Evolutionary conservation across 371 early-diverging fungal species (phyloP).

Genomic region (Entomophthora muscae): DNA sequence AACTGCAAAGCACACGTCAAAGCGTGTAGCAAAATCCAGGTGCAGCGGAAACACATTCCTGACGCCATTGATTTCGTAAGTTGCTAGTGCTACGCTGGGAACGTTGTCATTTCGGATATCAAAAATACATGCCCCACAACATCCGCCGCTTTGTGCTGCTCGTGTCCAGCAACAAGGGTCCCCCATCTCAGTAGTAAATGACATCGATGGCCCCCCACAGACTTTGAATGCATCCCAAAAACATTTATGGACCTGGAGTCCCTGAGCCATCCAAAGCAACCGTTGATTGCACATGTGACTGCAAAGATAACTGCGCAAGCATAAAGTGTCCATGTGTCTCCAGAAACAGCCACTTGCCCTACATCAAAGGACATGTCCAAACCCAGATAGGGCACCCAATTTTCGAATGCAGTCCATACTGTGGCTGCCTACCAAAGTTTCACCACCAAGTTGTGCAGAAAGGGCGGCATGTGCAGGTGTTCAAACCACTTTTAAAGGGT

Average conservation of each 20-base stretch:
- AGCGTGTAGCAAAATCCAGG: too few species aligned
- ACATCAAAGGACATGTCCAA: slow-evolving; percentile 15
- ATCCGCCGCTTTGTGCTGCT: background rate
- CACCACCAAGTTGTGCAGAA: slow-evolving; percentile 43
- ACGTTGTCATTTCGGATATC: too few species aligned
- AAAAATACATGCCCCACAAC: background rate
- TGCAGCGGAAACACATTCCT: too few species aligned
- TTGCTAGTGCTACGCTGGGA: too few species aligned
- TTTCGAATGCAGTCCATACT: slow-evolving; percentile 43
- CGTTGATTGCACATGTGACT: slow-evolving; percentile 18
- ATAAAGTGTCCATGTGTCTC: slow-evolving; percentile 11
- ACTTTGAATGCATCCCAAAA: slow-evolving; percentile 25
- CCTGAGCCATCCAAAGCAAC: slow-evolving; percentile 19
- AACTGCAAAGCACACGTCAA: too few species aligned
- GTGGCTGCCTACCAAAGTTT: slow-evolving; percentile 34
- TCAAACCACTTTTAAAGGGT: slow-evolving; percentile 28
- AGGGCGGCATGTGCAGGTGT: slow-evolving; percentile 32
- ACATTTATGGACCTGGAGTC: background rate
- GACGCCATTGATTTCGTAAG: too few species aligned
- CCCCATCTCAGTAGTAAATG: slow-evolving; percentile 27
- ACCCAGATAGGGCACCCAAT: slow-evolving; percentile 19
- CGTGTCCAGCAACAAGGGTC: slow-evolving; percentile 10
- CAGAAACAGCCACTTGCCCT: slow-evolving; percentile 9
- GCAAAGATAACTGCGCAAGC: background rate
- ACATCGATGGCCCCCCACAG: slow-evolving; percentile 19